These are phyloP conservation scores for Phytophthora kernoviae DNA, from an alignment of 352 stramenopile species.

Conservation along the genomic window DNA sequence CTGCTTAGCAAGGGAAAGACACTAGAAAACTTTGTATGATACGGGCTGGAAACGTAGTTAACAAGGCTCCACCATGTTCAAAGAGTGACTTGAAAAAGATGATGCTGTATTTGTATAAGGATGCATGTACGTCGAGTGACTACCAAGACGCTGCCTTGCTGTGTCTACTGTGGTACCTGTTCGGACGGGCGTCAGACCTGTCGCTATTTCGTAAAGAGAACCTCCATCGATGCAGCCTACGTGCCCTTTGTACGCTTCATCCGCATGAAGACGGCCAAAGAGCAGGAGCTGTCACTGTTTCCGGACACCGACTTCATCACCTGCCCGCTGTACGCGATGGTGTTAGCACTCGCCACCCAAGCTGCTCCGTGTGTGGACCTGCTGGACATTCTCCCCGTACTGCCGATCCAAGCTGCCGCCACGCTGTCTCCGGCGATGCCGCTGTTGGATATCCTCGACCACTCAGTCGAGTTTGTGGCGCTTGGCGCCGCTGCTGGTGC, in stretches of 20 bases:
- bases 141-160: conserved; percentile 36
- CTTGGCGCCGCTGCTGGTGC: no score
- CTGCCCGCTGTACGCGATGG: conserved; percentile 22
- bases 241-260: conserved; percentile 31
- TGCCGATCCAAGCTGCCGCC: background rate
- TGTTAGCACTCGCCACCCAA: no score
- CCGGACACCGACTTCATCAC: conserved; percentile 16
- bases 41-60: conserved; percentile 20
- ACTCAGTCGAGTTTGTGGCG: no score
- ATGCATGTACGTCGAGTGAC: conserved; percentile 10
- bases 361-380: background rate
- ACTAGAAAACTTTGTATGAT: conserved; percentile 19
- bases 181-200: conserved; percentile 30
- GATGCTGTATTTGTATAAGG: conserved; percentile 27
- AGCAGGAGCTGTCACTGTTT: conserved; percentile 33
- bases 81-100: conserved; percentile 26
- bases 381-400: background rate
- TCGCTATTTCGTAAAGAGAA: conserved; percentile 24
- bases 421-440: no score
- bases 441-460: no score
- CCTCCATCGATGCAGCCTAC: conserved; percentile 14
- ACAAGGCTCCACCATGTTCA: conserved; percentile 32
- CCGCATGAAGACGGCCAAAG: conserved; percentile 30
- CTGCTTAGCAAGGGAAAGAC: conserved; percentile 4
- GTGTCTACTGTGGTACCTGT: conserved; percentile 36